A percentile compares a stretch with the other conserved stretches of the same genome.
These are phyloP conservation scores for Ascosphaera aggregata DNA, from an alignment of 2,329 filamentous ascomycete species.

Conservation along the genomic window DNA sequence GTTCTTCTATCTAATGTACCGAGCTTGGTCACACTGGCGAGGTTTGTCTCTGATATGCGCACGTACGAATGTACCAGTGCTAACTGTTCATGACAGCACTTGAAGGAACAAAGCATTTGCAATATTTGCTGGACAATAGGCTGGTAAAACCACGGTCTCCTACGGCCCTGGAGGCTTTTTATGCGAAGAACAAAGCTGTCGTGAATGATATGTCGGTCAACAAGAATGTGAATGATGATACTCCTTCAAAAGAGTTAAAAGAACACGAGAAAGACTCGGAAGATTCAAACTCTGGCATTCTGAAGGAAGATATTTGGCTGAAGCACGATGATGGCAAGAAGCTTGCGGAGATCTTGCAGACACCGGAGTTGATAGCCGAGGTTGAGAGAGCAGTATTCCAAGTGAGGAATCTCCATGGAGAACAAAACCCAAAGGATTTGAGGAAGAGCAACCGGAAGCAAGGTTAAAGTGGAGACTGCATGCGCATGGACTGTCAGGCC, in stretches of 20 bases:
- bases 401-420: constrained; percentile 25
- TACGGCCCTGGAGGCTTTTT: constrained; percentile 48
- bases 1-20: constrained; percentile 87
- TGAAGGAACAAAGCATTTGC: constrained; percentile 60
- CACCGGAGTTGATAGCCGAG: constrained; percentile 49
- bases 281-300: constrained; percentile 4
- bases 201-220: no score
- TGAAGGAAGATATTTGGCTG: constrained; percentile 22
- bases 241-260: constrained; percentile 7
- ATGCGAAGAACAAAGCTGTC: constrained; percentile 24
- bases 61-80: constrained; percentile 6
- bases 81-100: constrained; percentile 29
- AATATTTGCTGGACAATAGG: constrained; percentile 55
- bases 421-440: constrained; percentile 5
- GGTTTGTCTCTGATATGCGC: constrained; percentile 14
- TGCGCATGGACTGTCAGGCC: background rate
- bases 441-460: background rate
- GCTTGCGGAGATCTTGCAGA: constrained; percentile 36
- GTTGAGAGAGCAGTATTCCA: constrained; percentile 57
- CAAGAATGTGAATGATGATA: no score
- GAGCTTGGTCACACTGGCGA: constrained; percentile 76
- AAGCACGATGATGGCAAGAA: constrained; percentile 27
- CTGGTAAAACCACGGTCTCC: constrained; percentile 45
- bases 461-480: background rate
- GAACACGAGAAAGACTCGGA: constrained; percentile 10